Evolutionary conservation across 305 asterid species (phyloP).

Genomic region (Solanum hybrid): DNA sequence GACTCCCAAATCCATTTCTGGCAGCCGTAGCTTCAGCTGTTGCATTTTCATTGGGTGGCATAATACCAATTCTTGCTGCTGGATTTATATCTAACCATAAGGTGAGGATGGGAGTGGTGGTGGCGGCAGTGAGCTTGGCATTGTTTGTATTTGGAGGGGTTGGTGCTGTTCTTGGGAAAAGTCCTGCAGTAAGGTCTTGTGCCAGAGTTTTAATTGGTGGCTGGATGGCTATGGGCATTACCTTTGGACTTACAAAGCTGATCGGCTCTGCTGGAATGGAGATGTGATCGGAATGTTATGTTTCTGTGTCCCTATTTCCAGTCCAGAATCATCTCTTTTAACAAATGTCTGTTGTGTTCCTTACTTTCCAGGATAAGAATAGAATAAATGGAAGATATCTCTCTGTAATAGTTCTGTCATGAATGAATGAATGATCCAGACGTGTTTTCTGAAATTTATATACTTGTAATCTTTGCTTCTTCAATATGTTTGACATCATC

Average conservation of each 20-base stretch:
- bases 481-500: neutral
- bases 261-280: constrained; percentile 15
- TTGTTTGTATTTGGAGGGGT: constrained; percentile 17
- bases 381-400: neutral
- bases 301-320: neutral
- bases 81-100: constrained; percentile 14
- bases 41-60: constrained; percentile 17
- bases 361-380: neutral
- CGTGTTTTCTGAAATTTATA: neutral
- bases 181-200: constrained; percentile 13
- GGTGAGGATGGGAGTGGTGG: constrained; percentile 16
- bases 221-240: constrained; percentile 25
- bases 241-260: constrained; percentile 22
- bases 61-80: constrained; percentile 20
- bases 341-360: neutral
- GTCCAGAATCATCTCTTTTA: neutral
- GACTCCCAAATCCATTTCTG: constrained; percentile 19
- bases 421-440: neutral
- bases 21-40: constrained; percentile 21
- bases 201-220: constrained; percentile 20
- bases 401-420: neutral
- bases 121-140: constrained; percentile 14
- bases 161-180: constrained; percentile 15
- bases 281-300: constrained; percentile 2
- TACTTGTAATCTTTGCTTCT: neutral